Percentiles rank a stretch among this genome's conserved stretches.
phyloP scores from a whole-genome alignment of 768 basidiomycete species.

The Boletellus emodensis region DNA sequence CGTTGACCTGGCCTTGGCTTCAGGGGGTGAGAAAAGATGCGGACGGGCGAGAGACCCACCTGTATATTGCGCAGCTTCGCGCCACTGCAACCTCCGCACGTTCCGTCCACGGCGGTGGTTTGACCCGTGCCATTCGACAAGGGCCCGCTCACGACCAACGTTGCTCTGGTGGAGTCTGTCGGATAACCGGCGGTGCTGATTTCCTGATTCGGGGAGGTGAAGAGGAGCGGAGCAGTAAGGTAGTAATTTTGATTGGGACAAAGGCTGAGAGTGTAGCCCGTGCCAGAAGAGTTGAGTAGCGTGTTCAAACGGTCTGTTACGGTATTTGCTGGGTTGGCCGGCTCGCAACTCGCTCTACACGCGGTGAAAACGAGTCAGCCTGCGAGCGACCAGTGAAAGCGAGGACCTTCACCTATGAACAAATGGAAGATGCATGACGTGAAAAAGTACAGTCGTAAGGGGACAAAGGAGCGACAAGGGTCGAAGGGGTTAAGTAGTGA shows the following conservation, averaged over 20 bases:
- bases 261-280: conserved; percentile 61
- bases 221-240: conserved; percentile 63
- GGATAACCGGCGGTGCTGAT: conserved; percentile 81
- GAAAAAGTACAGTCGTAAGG: not conserved
- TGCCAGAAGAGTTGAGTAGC: conserved; percentile 60
- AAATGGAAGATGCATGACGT: conserved; percentile 11
- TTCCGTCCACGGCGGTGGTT: conserved; percentile 69
- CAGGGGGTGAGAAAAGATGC: not conserved
- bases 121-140: conserved; percentile 60
- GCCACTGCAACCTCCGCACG: conserved; percentile 54
- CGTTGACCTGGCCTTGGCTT: conserved; percentile 54
- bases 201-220: conserved; percentile 68
- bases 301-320: conserved; percentile 62
- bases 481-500: not conserved
- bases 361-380: conserved; percentile 1
- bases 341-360: conserved; percentile 21
- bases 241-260: conserved; percentile 62
- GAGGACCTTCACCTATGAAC: conserved; percentile 7
- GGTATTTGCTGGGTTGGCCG: conserved; percentile 58
- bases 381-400: not conserved
- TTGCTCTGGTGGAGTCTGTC: conserved; percentile 60
- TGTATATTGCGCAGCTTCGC: conserved; percentile 70
- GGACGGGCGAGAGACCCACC: conserved; percentile 30
- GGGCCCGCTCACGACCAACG: conserved; percentile 64
- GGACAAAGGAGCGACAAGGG: not conserved